Evolutionary conservation across 1,284 basidiomycete genomes (phyloP).

Genomic region (Athelia sp.): DNA sequence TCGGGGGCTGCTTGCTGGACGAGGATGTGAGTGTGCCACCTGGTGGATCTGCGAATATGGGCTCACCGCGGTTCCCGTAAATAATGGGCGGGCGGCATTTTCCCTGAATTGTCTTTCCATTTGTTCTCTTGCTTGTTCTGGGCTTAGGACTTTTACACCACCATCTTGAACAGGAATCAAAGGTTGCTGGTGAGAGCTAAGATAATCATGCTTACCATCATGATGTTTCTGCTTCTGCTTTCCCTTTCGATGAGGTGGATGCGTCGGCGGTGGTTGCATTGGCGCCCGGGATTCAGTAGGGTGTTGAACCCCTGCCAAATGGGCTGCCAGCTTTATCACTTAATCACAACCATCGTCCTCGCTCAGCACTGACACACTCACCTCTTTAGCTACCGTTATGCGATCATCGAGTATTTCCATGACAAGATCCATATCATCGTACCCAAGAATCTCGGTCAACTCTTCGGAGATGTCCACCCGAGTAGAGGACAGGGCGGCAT

Average conservation of each 20-base stretch:
- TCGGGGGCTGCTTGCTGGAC: constrained; percentile 53
- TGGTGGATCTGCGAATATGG: constrained; percentile 12
- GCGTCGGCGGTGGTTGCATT: background rate
- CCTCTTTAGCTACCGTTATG: constrained; percentile 33
- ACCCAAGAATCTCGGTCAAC: constrained; percentile 81
- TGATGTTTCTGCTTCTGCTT: background rate
- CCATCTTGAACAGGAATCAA: constrained; percentile 9
- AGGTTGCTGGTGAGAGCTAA: constrained; percentile 2
- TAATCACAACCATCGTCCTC: background rate
- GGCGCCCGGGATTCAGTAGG: background rate
- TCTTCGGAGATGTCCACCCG: constrained; percentile 66
- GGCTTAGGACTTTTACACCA: constrained; percentile 33
- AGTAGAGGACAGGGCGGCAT: constrained; percentile 25
- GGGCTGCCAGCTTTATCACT: background rate
- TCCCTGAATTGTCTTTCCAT: constrained; percentile 62
- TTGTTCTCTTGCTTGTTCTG: constrained; percentile 54
- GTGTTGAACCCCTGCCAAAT: background rate
- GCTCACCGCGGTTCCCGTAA: constrained; percentile 52
- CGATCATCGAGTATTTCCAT: constrained; percentile 54
- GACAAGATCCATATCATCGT: constrained; percentile 75
- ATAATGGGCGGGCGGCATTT: constrained; percentile 68
- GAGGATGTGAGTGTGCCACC: constrained; percentile 4
- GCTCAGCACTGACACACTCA: constrained; percentile 15
- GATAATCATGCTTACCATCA: background rate
- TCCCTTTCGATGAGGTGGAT: background rate